Percentiles rank a stretch among this genome's conserved stretches.
phyloP scores from a whole-genome alignment of 2,329 filamentous ascomycete genomes.

The Fusarium guadeloupense region DNA sequence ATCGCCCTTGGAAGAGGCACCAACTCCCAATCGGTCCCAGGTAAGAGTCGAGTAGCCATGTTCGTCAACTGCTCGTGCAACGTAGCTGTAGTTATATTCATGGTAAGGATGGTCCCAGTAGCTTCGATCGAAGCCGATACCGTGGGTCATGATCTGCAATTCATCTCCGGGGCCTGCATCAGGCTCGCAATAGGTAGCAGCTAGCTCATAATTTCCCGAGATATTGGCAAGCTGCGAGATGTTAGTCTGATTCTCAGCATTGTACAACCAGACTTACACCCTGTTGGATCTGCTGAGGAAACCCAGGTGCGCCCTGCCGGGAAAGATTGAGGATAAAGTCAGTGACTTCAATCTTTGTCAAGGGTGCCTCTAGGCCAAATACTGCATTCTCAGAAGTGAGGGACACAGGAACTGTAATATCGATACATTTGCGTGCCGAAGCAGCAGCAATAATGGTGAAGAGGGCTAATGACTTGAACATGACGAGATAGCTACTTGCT shows the following conservation, averaged over 20 bases:
- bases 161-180: slow-evolving; percentile 51
- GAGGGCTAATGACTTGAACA: slow-evolving; percentile 37
- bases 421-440: slow-evolving; percentile 52
- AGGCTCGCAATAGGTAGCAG: slow-evolving; percentile 69
- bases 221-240: slow-evolving; percentile 57
- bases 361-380: slow-evolving; percentile 60
- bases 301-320: slow-evolving; percentile 59
- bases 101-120: slow-evolving; percentile 71
- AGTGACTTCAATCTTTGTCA: slow-evolving; percentile 65
- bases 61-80: slow-evolving; percentile 61
- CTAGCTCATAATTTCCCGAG: slow-evolving; percentile 64
- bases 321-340: slow-evolving; percentile 63
- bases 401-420: slow-evolving; percentile 65
- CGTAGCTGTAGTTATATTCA: slow-evolving; percentile 70
- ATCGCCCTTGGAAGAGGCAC: slow-evolving; percentile 65
- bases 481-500: slow-evolving; percentile 12
- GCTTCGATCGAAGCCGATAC: slow-evolving; percentile 54
- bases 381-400: slow-evolving; percentile 63
- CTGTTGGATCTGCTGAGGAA: slow-evolving; percentile 53
- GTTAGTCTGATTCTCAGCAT: background rate
- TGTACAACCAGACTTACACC: slow-evolving; percentile 48
- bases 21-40: slow-evolving; percentile 71
- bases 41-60: slow-evolving; percentile 67
- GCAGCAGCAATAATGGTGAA: slow-evolving; percentile 41
- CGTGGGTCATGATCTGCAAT: slow-evolving; percentile 55